Base-by-base conservation (phyloP, 257 asterid species). In the Phtheirospermum japonicum region DNA sequence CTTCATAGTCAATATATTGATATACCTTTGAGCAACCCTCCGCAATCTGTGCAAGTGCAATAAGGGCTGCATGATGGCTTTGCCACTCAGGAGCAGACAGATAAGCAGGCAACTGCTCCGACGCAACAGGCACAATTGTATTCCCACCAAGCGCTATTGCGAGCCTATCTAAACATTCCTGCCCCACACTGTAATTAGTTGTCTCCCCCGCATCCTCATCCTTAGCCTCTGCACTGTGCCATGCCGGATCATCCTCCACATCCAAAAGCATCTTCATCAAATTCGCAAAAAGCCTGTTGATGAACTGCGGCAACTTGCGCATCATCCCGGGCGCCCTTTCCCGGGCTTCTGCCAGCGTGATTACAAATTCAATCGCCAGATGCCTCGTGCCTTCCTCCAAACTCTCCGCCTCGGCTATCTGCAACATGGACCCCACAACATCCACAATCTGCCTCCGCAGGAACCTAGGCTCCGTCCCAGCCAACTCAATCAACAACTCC, bases 301-400 rank as follows among this genome's bases (percentile, higher is more conserved):
- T 84, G 63, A 89, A 93, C 70, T 89, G 99, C 0, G 99, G 97
- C 83, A 93, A 56, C 79, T 93, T 93, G 77, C 99, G 87, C 99
- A 93, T 85, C 99, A 93, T 89, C 75, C 99, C 99, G 0, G 99
- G 99, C 3, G 99, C 96, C 68, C 97, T 78, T 66, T 93, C 99
- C 68, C 99, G 82, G 0, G 97, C 97, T 72, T 93, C 99, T 0
- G 99, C 95, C 59, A 93, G 64, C 6, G 99, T 93, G 52, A 93
- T 83, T n/a, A 93, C 97, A 52, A 93, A 93, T 66, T 89, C 99
- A 60, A 93, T 76, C 0, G 97, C 99, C 85, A 93, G 71, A 79
- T 93, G 99, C 37, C 94, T 69, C 0, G 99, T 93, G 34, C 97
- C 97, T 61, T 93, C 99, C 63, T 93, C 99, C 78, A 93, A 73